Percentiles rank a stretch among this genome's conserved stretches.
Evolutionary conservation across 345 rosid genomes (phyloP).

Genomic region (Hirschfeldia incana): DNA sequence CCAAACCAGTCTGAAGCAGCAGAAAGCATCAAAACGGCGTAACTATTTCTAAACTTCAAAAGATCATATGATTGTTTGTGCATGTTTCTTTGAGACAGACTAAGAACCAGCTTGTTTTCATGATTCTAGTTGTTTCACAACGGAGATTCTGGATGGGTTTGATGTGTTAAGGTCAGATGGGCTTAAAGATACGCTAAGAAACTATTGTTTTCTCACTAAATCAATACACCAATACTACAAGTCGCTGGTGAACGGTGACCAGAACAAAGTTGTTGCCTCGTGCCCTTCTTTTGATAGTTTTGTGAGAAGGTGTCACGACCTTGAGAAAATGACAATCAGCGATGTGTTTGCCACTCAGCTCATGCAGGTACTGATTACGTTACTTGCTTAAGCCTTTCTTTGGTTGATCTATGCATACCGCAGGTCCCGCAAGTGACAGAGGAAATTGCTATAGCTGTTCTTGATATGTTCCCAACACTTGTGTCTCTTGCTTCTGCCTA

Average conservation of each 20-base stretch:
- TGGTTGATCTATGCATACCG: neutral
- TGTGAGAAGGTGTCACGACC: slow-evolving; percentile 67
- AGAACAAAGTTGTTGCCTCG: slow-evolving; percentile 28
- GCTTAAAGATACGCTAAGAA: slow-evolving; percentile 72
- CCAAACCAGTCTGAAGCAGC: slow-evolving; percentile 76
- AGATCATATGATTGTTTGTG: neutral
- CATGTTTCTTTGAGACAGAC: neutral
- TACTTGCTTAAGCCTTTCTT: neutral
- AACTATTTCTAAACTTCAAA: slow-evolving; percentile 25
- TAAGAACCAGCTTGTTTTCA: slow-evolving; percentile 30
- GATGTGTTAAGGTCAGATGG: slow-evolving; percentile 74
- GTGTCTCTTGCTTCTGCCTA: slow-evolving; percentile 79
- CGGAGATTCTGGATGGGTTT: slow-evolving; percentile 89
- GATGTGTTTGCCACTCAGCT: slow-evolving; percentile 90
- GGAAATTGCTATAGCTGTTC: slow-evolving; percentile 71
- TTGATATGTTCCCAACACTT: slow-evolving; percentile 77
- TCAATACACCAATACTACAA: slow-evolving; percentile 65
- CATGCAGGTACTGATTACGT: slow-evolving; percentile 69
- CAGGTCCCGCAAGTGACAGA: slow-evolving; percentile 90
- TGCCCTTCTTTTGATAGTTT: slow-evolving; percentile 67
- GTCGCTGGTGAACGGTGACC: slow-evolving; percentile 38
- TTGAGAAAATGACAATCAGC: slow-evolving; percentile 74
- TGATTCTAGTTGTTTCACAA: slow-evolving; percentile 80
- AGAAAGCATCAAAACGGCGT: slow-evolving; percentile 90
- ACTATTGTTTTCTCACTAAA: slow-evolving; percentile 68